phyloP scores from a whole-genome alignment of 352 stramenopile genomes.

The Phytophthora kernoviae region DNA sequence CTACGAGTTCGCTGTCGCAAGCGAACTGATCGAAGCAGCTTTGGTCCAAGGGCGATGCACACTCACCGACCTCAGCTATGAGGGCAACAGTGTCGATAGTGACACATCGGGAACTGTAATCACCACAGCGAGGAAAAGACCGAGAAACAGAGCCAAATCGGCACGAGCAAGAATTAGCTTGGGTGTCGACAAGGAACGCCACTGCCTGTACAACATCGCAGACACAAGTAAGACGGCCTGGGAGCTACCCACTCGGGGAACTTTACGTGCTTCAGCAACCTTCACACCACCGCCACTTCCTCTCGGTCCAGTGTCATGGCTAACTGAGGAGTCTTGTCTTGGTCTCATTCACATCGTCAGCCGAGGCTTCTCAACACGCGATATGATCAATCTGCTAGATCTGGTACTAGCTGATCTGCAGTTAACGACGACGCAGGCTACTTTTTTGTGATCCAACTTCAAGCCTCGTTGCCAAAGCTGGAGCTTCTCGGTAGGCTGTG shows the following conservation, averaged over 20 bases:
- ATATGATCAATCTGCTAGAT: slow-evolving; percentile 52
- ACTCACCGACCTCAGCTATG: slow-evolving; percentile 55
- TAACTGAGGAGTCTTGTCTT: slow-evolving; percentile 39
- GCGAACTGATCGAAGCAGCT: slow-evolving; percentile 54
- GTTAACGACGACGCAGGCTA: slow-evolving; percentile 43
- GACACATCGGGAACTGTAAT: slow-evolving; percentile 3
- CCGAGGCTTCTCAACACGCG: slow-evolving; percentile 55
- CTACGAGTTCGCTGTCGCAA: slow-evolving; percentile 70
- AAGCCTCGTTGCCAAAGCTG: slow-evolving; percentile 43
- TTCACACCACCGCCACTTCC: slow-evolving; percentile 52
- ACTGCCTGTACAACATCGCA: slow-evolving; percentile 35
- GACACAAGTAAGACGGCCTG: slow-evolving; percentile 35
- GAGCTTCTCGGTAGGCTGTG: slow-evolving; percentile 63
- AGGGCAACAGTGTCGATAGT: slow-evolving; percentile 18
- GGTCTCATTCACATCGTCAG: slow-evolving; percentile 53
- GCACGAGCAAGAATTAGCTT: slow-evolving; percentile 33
- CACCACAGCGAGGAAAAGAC: slow-evolving; percentile 11
- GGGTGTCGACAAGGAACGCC: slow-evolving; percentile 32
- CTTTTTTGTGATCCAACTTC: slow-evolving; percentile 50
- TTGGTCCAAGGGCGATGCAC: slow-evolving; percentile 41
- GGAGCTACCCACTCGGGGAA: slow-evolving; percentile 42
- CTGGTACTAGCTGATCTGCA: slow-evolving; percentile 59
- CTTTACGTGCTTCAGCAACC: slow-evolving; percentile 40
- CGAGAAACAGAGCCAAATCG: slow-evolving; percentile 17
- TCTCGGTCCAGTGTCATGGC: slow-evolving; percentile 12